Conservation (phyloP, 108 stramenopile genomes). For the Nitzschia sp. region DNA sequence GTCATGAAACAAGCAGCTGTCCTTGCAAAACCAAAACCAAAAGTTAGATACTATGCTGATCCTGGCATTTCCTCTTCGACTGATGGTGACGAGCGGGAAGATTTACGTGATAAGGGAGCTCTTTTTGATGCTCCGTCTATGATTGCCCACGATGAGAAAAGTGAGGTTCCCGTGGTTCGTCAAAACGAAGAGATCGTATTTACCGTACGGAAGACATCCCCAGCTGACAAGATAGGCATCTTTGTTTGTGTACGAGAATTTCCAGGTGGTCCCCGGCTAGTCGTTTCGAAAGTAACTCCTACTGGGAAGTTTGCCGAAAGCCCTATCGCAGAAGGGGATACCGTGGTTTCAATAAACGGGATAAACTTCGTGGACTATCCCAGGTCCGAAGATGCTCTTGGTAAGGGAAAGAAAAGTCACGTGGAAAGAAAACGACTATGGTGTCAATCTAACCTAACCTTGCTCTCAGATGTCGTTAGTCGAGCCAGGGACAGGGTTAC, state of each 20-base stretch:
- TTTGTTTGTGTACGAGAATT: slow-evolving; percentile 13
- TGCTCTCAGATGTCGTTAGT: slow-evolving; percentile 19
- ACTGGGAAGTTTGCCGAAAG: slow-evolving; percentile 26
- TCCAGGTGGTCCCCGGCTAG: slow-evolving; percentile 12
- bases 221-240: slow-evolving; percentile 26
- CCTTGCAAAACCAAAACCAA: slow-evolving; percentile 4
- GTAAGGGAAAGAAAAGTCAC: slow-evolving; percentile 6
- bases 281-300: slow-evolving; percentile 22
- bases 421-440: background rate
- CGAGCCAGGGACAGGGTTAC: slow-evolving; percentile 17
- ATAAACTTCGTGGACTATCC: slow-evolving; percentile 15
- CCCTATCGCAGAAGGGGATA: slow-evolving; percentile 24
- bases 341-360: slow-evolving; percentile 26
- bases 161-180: background rate
- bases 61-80: background rate
- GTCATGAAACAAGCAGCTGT: background rate
- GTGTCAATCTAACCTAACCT: background rate
- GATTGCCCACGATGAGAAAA: background rate
- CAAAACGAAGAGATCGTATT: slow-evolving; percentile 1
- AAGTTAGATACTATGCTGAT: background rate
- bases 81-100: background rate
- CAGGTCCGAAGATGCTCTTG: slow-evolving; percentile 12
- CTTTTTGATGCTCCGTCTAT: background rate
- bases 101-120: background rate
- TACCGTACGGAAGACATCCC: slow-evolving; percentile 15